Base-by-base conservation (phyloP, 371 early-diverging fungal genomes). In the Mortierella sp. region DNA sequence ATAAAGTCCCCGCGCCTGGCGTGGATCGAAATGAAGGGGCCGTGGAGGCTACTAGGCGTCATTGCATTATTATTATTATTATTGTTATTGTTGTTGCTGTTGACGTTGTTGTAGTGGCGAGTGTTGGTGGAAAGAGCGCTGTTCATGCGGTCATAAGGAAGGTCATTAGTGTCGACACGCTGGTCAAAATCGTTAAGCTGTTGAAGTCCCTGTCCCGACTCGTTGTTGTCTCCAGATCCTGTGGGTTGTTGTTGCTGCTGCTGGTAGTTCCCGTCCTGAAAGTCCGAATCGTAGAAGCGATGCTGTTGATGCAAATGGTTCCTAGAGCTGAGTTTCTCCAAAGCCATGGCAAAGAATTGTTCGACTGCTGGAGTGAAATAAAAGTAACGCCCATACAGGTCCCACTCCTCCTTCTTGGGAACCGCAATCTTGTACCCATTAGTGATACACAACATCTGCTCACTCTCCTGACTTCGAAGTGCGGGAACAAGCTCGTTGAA, bases 21-120 rank as follows among this genome's bases (percentile, higher is more conserved):
- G 48, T 84, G 84, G 57, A 84, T 84, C 3, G 80, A 71, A 28
- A 81, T 84, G n/a, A 63, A 84, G 6, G 80, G 63, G 6, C 73
- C 76, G 42, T 38, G 42, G 21, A 8, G 65, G 34, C 34, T 8
- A 21, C 2, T 65, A 34, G 38, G 65, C 21, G 65, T 8, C 5
- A 34, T 3, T 3, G 47, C 44, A 6, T 44, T 48, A 10, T 38
- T 42, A 31, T 65, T 80, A 54, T 52, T 50, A 31, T 48, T 55
- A 63, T 26, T 42, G 13, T 55, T 70, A 16, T 34, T 28, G n/a
- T 54, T 38, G 42, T 52, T 50, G 45, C 34, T 55, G 72, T 26
- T 42, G 24, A 45, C 58, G n/a, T 34, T 28, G n/a, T 54, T 38
- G 71, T 65, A 72, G 14, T 72, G 73, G 24, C n/a, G 44, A n/a